Conservation (phyloP, 1,139 yeast species). For the Taphrina sp. region DNA sequence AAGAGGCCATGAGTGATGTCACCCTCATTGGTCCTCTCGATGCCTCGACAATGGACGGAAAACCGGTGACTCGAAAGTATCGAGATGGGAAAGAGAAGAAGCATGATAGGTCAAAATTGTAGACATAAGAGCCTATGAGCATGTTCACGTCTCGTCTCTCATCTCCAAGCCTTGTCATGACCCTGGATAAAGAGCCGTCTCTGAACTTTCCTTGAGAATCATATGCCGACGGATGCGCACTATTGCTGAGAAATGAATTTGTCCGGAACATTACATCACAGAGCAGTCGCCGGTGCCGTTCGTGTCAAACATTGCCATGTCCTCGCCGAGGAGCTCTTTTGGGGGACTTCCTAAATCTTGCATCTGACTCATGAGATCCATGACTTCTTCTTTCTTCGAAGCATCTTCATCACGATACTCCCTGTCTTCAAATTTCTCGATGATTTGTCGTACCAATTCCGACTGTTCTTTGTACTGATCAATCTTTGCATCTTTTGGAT, state of each 20-base stretch:
- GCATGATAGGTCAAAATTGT: no score
- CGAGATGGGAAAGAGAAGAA: background rate
- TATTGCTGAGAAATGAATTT: no score
- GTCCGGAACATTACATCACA: no score
- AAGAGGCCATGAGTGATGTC: slow-evolving; percentile 28
- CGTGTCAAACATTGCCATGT: slow-evolving; percentile 27
- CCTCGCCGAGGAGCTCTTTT: slow-evolving; percentile 66
- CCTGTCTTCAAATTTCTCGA: slow-evolving; percentile 58
- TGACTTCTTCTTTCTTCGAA: slow-evolving; percentile 54
- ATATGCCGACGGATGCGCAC: no score
- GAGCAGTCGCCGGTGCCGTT: slow-evolving; percentile 21
- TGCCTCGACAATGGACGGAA: background rate
- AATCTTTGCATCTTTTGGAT: slow-evolving; percentile 48
- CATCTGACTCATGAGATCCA: slow-evolving; percentile 57
- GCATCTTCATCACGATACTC: slow-evolving; percentile 56
- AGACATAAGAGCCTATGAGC: no score
- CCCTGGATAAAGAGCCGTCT: no score
- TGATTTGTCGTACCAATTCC: slow-evolving; percentile 50
- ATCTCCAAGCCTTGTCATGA: no score
- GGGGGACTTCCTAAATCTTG: slow-evolving; percentile 81
- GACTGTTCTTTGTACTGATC: slow-evolving; percentile 45
- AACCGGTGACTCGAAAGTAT: background rate
- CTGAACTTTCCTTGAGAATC: no score
- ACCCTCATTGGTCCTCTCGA: slow-evolving; percentile 5
- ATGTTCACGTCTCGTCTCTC: no score